phyloP scores from a whole-genome alignment of 306 rosid genomes.

The Abrus pulchellus region DNA sequence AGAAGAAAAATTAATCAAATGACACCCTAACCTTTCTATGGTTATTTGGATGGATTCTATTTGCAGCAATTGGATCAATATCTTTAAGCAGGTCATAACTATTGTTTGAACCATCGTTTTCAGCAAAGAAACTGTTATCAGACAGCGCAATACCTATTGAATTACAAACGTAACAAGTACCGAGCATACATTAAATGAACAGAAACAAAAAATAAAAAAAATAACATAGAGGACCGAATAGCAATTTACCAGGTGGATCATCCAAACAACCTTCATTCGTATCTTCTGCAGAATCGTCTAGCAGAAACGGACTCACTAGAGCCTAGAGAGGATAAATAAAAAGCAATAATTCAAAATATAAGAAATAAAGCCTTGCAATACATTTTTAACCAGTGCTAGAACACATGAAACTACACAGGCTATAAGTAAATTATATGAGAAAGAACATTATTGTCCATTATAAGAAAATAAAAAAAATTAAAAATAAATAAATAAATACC shows the following conservation, averaged over 20 bases:
- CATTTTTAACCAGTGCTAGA: background rate
- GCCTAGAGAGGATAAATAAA: slow-evolving; percentile 60
- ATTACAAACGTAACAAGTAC: slow-evolving; percentile 27
- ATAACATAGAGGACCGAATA: slow-evolving; percentile 7
- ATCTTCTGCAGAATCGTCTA: slow-evolving; percentile 72
- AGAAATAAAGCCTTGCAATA: slow-evolving; percentile 24
- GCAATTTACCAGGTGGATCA: slow-evolving; percentile 57
- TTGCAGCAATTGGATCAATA: slow-evolving; percentile 90
- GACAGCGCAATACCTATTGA: slow-evolving; percentile 52
- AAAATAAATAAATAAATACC: slow-evolving; percentile 49
- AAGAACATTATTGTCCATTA: background rate
- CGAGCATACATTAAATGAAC: slow-evolving; percentile 9
- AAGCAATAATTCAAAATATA: background rate
- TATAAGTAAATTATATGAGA: background rate
- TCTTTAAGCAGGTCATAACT: slow-evolving; percentile 70
- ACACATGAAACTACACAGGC: background rate
- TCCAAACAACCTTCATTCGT: slow-evolving; percentile 52
- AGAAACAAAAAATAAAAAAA: background rate
- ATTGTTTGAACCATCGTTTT: slow-evolving; percentile 50
- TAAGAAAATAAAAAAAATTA: background rate
- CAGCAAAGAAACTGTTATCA: slow-evolving; percentile 45
- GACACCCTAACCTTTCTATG: slow-evolving; percentile 72
- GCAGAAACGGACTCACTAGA: slow-evolving; percentile 82
- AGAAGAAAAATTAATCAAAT: slow-evolving; percentile 40
- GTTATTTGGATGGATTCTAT: slow-evolving; percentile 91